A percentile compares a stretch with the other conserved stretches of the same genome.
phyloP scores from a whole-genome alignment of 495 filamentous ascomycete genomes.

The Poronia punctata region DNA sequence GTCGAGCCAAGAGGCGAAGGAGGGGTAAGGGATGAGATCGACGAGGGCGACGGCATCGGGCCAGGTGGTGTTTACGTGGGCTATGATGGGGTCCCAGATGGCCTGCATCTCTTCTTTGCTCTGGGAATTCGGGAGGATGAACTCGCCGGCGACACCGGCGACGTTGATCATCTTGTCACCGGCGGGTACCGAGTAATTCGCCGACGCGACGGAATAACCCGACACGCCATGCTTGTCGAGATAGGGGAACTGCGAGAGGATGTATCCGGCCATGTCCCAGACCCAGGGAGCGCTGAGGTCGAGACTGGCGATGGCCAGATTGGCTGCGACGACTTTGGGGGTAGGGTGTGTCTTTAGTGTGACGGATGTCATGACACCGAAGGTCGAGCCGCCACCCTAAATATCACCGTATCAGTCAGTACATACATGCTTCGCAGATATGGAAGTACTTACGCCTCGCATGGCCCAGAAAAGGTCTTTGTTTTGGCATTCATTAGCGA shows the following conservation, averaged over 20 bases:
- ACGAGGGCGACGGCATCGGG: constrained; percentile 28
- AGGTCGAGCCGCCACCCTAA: constrained; percentile 56
- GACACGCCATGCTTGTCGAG: constrained; percentile 31
- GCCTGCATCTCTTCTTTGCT: constrained; percentile 29
- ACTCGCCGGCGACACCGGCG: constrained; percentile 25
- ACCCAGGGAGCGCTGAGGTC: constrained; percentile 5
- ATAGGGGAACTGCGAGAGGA: constrained; percentile 30
- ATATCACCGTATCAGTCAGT: not conserved
- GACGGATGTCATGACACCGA: constrained; percentile 51
- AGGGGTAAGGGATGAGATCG: constrained; percentile 34
- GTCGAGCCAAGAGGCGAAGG: constrained; percentile 43
- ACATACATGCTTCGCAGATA: not conserved
- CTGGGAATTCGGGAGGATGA: constrained; percentile 16
- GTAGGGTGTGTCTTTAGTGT: constrained; percentile 37
- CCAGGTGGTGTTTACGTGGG: constrained; percentile 40
- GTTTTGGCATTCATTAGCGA: constrained; percentile 47
- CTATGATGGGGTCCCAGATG: constrained; percentile 34
- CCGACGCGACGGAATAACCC: constrained; percentile 30
- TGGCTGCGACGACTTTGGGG: constrained; percentile 16
- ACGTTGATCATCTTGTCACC: constrained; percentile 16
- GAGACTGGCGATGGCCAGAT: constrained; percentile 14
- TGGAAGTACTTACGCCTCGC: constrained; percentile 38
- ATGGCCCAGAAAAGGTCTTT: constrained; percentile 61
- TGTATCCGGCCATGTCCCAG: constrained; percentile 30
- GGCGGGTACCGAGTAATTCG: constrained; percentile 17